A percentile compares a stretch with the other conserved stretches of the same genome.
Conservation (phyloP, 257 asterid species). For the Nicotiana noctiflora region DNA sequence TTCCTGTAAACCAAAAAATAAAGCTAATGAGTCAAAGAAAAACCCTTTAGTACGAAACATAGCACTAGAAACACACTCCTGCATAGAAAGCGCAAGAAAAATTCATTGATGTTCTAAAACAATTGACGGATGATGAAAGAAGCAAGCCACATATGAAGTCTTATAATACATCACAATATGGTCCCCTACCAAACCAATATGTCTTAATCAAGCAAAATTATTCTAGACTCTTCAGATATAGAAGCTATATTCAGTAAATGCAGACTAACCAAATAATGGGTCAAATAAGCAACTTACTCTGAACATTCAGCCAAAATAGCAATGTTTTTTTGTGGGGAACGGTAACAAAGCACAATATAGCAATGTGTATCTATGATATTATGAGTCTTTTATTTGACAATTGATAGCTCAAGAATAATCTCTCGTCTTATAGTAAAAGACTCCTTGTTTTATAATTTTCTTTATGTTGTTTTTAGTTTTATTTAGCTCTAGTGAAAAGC, state of each 20-base stretch:
- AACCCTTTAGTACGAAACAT: not conserved
- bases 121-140: not conserved
- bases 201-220: not conserved
- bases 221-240: not conserved
- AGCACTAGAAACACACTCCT: not conserved
- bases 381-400: not conserved
- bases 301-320: not conserved
- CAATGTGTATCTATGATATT: not conserved
- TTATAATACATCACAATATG: not conserved
- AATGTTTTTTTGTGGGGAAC: too few relatives aligned
- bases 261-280: not conserved
- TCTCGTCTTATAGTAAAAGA: not conserved
- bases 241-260: not conserved
- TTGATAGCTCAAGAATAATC: not conserved
- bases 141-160: not conserved
- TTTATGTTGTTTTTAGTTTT: not conserved
- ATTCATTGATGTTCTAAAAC: not conserved
- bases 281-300: not conserved
- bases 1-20: slow-evolving; percentile 39
- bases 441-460: not conserved
- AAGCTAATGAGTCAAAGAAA: slow-evolving; percentile 1
- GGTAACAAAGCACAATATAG: too few relatives aligned
- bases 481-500: not conserved
- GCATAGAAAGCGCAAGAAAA: not conserved
- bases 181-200: not conserved